These are phyloP conservation scores for Coniochaeta prunicola DNA, from an alignment of 2,329 filamentous ascomycete species.

Conservation along the genomic window DNA sequence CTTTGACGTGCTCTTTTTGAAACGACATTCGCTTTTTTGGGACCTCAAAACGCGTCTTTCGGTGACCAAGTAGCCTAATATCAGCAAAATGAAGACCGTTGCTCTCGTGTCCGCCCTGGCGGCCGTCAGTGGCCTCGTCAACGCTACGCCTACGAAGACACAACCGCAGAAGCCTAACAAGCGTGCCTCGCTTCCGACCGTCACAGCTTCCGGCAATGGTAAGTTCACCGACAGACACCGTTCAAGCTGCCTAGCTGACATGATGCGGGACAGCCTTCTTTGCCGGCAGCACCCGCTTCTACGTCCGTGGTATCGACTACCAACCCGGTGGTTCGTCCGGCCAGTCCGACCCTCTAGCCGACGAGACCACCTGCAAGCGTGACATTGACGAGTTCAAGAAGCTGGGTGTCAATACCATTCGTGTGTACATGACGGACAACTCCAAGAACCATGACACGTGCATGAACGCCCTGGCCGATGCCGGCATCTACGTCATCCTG, in stretches of 20 bases:
- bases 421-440: conserved; percentile 92
- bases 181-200: conserved; percentile 39
- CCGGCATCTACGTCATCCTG: conserved; percentile 85
- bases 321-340: conserved; percentile 53
- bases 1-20: not conserved
- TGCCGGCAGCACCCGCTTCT: conserved; percentile 45
- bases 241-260: conserved; percentile 9
- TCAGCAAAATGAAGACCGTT: conserved; percentile 40
- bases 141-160: conserved; percentile 43
- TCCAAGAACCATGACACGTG: conserved; percentile 72
- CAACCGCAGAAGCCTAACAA: conserved; percentile 40
- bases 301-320: conserved; percentile 54
- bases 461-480: conserved; percentile 73
- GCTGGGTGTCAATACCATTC: conserved; percentile 83
- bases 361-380: conserved; percentile 62
- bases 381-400: conserved; percentile 78
- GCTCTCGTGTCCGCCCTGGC: conserved; percentile 40
- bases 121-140: conserved; percentile 30
- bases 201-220: conserved; percentile 53
- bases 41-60: conserved; percentile 1
- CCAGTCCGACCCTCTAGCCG: conserved; percentile 67
- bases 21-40: conserved; percentile 2
- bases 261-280: conserved; percentile 41
- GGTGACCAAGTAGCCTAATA: not conserved
- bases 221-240: conserved; percentile 12